These are phyloP conservation scores for Neofusicoccum sp. DNA, from an alignment of 2,329 filamentous ascomycete genomes.

Conservation along the genomic window DNA sequence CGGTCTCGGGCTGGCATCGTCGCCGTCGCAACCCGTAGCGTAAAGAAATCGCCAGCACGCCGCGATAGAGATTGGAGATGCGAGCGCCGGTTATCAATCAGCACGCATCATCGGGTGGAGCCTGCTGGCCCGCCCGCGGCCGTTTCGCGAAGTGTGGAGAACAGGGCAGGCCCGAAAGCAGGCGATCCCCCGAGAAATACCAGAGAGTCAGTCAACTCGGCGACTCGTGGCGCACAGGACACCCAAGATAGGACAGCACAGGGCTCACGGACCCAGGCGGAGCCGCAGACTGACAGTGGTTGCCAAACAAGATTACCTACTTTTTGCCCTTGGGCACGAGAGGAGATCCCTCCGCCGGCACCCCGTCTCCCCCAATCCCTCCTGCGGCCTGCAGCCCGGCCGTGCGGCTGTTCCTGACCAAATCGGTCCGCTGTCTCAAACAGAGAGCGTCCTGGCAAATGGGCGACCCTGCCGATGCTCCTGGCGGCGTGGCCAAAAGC, in stretches of 20 bases:
- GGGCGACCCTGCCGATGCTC: too few relatives aligned
- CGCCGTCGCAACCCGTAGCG: not conserved
- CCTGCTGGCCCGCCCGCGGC: not conserved
- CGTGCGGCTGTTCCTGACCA: not conserved
- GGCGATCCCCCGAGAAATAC: not conserved
- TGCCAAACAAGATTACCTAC: constrained; percentile 11
- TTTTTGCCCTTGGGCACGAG: not conserved
- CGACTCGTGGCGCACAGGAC: too few relatives aligned
- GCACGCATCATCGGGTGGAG: constrained; percentile 4
- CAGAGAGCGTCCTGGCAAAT: too few relatives aligned
- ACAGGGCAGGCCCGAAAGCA: not conserved
- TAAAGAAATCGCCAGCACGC: not conserved
- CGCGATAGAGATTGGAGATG: not conserved
- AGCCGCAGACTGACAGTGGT: not conserved
- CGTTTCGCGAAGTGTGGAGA: constrained; percentile 1
- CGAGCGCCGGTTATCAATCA: not conserved
- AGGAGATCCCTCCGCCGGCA: not conserved
- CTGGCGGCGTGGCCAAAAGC: too few relatives aligned
- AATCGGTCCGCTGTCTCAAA: not conserved
- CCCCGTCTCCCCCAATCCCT: not conserved
- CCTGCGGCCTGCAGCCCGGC: not conserved
- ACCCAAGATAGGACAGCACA: too few relatives aligned
- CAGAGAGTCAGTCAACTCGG: too few relatives aligned
- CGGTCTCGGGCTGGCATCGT: not conserved
- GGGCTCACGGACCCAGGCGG: too few relatives aligned